Evolutionary conservation across 2,329 filamentous ascomycete species (phyloP).

Genomic region (Ophiostoma quercus): DNA sequence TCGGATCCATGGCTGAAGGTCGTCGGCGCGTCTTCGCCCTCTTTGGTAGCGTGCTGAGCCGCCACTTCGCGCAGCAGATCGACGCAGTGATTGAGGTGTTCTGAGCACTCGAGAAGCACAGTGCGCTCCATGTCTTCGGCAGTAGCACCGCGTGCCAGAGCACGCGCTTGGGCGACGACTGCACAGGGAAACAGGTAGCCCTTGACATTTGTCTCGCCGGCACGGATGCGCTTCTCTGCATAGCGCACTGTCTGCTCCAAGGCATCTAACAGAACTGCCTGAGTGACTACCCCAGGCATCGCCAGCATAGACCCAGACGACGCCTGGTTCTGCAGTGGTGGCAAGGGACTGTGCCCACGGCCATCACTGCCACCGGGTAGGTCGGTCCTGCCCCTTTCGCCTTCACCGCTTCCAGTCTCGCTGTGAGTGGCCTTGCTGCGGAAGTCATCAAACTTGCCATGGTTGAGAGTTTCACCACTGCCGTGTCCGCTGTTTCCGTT

Average conservation of each 20-base stretch:
- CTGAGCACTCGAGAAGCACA: slow-evolving; percentile 38
- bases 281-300: slow-evolving; percentile 26
- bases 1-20: not conserved
- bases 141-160: slow-evolving; percentile 35
- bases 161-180: slow-evolving; percentile 41
- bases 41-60: slow-evolving; percentile 21
- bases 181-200: slow-evolving; percentile 42
- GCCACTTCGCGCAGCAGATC: slow-evolving; percentile 35
- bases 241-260: slow-evolving; percentile 24
- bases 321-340: not conserved
- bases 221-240: slow-evolving; percentile 23
- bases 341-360: not conserved
- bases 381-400: slow-evolving; percentile 1
- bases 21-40: not conserved
- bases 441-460: not conserved
- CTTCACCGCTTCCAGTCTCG: slow-evolving; percentile 1
- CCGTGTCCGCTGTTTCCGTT: not conserved
- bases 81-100: slow-evolving; percentile 34
- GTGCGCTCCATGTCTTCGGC: slow-evolving; percentile 34
- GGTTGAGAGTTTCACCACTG: not conserved
- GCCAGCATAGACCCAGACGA: slow-evolving; percentile 19
- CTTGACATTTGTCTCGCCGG: slow-evolving; percentile 50
- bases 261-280: slow-evolving; percentile 24
- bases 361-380: not conserved
- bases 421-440: not conserved